Base-by-base conservation (phyloP, 1,284 basidiomycete species). In the Moesziomyces parantarcticus region DNA sequence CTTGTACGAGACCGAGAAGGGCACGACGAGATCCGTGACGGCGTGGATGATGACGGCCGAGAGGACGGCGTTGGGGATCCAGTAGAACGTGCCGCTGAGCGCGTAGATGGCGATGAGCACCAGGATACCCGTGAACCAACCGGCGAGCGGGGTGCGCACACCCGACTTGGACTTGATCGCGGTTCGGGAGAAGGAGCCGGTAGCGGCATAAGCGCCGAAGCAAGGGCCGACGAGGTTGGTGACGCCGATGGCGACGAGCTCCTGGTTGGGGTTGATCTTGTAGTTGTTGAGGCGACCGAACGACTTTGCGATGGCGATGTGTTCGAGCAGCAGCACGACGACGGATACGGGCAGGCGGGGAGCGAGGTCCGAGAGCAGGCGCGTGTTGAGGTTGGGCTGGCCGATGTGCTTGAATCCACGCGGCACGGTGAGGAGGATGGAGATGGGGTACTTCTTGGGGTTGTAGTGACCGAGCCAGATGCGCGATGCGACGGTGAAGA, bases 261-360 rank as follows among this genome's bases (percentile, higher is more conserved):
- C 96, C 85, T 98, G 96, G 86, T 94, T 95, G 18, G 96, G 94
- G 82, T 97, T 91, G 85, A 99, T 98, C 85, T 94, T 97, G 88
- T 99, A 99, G 39, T 91, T 91, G 85, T 99, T 98, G 70, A 97
- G 85, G 64, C 96, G 90, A 66, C 97, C 96, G 84, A 99, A 99
- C 0, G 94, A 93, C 92, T 84, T 66, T 54, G 92, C 90, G 77
- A 98, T 99, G 48, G 95, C 92, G 71, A 99, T 97, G 86, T 99
- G 97, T 84, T 99, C 96, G 51, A 99, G 88, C 16, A 99, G 87
- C 44, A 99, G 88, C 76, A 99, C 92, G 82, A 99, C 96, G 7
- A 94, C 95, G 42, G 95, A 92, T 14, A 97, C 91, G 3, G 95
- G 95, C 5, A 99, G 85, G 73, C 97, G 87, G 13, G 89, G 86